Evolutionary conservation across 768 basidiomycete genomes (phyloP), one percentile per base, ranked within the genome.

Genomic region (Cystoderma amianthinum): DNA sequence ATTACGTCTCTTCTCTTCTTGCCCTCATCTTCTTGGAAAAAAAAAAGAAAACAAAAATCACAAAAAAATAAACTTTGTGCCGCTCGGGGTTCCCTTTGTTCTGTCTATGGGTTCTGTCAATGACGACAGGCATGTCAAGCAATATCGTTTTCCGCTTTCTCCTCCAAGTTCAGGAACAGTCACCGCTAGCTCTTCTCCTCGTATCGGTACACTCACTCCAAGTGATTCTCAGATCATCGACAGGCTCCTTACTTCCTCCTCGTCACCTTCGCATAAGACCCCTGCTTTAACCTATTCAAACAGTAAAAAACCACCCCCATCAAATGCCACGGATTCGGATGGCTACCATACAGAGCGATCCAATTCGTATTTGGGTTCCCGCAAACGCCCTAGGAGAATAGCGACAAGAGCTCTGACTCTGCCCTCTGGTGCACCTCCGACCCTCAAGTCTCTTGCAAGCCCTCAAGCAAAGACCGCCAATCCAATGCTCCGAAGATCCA

Each of bases 111-210:
- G 51, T 38, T 52, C 55, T 32, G 41, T 41, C 25, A 33, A 44
- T 30, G 58, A 62, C 37, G 42, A 45, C 24, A 54, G 44, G 38
- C 49, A 43, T 16, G 23, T 40, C 9, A 56, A 46, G 45, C 53
- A 49, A n/a, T 63, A 62, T 45, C 58, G 48, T 32, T 73, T 71
- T 45, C 71, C 71, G 1, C 59, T 68, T 34, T 72, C 72, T n/a
- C 71, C 72, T 21, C 63, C 73, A 6, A 67, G 60, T 42, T 71
- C 74, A 22, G 62, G 66, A 19, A 52, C 66, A 20, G 54, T 56
- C 28, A 68, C 68, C 11, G 64, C 66, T 4, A 50, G 55, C 20
- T 61, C 71, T 35, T 70, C 71, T 1, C 65, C 68, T 39, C 55
- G 54, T 23, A 44, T 62, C 4, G 48, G 55, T 20, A 45, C 57